A percentile compares a stretch with the other conserved stretches of the same genome.
Evolutionary conservation across 306 rosid species (phyloP).

Genomic region (Dicorynia guianensis): DNA sequence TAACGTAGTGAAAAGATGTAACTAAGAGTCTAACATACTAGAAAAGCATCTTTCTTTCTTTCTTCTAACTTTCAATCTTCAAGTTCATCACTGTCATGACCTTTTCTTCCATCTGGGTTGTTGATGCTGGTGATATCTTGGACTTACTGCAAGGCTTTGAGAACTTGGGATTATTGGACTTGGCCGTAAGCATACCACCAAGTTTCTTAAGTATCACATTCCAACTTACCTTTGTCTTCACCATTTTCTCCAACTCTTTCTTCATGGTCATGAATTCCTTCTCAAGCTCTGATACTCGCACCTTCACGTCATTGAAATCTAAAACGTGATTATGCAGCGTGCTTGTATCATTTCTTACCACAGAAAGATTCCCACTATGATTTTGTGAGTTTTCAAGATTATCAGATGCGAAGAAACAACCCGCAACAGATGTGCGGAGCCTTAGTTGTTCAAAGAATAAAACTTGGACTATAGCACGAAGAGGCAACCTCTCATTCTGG

Average conservation of each 20-base stretch:
- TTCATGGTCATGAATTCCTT: constrained; percentile 81
- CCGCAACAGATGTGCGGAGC: constrained; percentile 80
- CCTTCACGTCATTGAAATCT: constrained; percentile 66
- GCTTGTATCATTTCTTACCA: constrained; percentile 44
- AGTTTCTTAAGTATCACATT: constrained; percentile 66
- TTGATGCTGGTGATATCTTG: constrained; percentile 55
- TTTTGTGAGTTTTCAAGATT: constrained; percentile 65
- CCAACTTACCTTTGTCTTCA: constrained; percentile 80
- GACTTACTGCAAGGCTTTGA: constrained; percentile 48
- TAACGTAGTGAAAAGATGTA: too few species aligned
- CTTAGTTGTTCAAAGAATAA: constrained; percentile 90
- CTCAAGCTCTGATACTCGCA: constrained; percentile 73
- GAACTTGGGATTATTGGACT: constrained; percentile 49
- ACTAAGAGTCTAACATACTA: neutral
- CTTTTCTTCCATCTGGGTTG: constrained; percentile 46
- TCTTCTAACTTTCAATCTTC: constrained; percentile 23
- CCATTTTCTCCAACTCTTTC: constrained; percentile 75
- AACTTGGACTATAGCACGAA: constrained; percentile 84
- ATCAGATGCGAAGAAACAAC: constrained; percentile 84
- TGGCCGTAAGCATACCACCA: constrained; percentile 58
- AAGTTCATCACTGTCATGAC: constrained; percentile 41
- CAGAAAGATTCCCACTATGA: constrained; percentile 57
- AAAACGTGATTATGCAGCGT: constrained; percentile 38
- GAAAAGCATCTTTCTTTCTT: neutral
- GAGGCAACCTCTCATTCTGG: constrained; percentile 90